These are phyloP conservation scores for Cyberlindnera saturnus DNA, from an alignment of 805 yeast species.

Conservation along the genomic window DNA sequence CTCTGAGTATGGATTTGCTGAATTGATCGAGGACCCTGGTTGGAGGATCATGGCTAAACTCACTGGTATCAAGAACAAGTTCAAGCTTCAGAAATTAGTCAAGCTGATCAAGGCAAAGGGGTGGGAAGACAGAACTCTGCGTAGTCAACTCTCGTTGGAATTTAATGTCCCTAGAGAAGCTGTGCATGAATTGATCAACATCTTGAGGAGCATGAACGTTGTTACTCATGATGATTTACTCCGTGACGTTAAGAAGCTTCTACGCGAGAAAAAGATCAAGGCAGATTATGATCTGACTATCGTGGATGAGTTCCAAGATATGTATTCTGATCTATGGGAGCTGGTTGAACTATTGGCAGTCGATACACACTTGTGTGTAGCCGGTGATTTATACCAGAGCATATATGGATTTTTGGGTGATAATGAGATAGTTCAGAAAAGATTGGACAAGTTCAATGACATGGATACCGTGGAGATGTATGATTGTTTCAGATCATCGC, in stretches of 20 bases:
- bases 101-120: background rate
- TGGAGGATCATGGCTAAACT: constrained; percentile 35
- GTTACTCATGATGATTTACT: constrained; percentile 19
- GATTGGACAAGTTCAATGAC: constrained; percentile 16
- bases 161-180: background rate
- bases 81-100: constrained; percentile 3
- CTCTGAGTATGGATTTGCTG: constrained; percentile 19
- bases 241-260: constrained; percentile 27
- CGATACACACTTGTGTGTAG: constrained; percentile 50
- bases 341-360: constrained; percentile 34
- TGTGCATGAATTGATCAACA: constrained; percentile 2
- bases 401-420: constrained; percentile 65
- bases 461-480: constrained; percentile 28
- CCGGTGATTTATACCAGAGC: constrained; percentile 70
- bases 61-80: constrained; percentile 6
- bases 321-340: constrained; percentile 44
- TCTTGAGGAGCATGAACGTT: constrained; percentile 11
- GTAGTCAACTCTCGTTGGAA: background rate
- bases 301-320: constrained; percentile 74
- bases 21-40: constrained; percentile 48
- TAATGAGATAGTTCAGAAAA: constrained; percentile 27
- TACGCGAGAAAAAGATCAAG: constrained; percentile 19
- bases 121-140: background rate
- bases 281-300: constrained; percentile 36
- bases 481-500: constrained; percentile 58